Evolutionary conservation across 352 stramenopile species (phyloP).

Genomic region (Plasmopara muralis): DNA sequence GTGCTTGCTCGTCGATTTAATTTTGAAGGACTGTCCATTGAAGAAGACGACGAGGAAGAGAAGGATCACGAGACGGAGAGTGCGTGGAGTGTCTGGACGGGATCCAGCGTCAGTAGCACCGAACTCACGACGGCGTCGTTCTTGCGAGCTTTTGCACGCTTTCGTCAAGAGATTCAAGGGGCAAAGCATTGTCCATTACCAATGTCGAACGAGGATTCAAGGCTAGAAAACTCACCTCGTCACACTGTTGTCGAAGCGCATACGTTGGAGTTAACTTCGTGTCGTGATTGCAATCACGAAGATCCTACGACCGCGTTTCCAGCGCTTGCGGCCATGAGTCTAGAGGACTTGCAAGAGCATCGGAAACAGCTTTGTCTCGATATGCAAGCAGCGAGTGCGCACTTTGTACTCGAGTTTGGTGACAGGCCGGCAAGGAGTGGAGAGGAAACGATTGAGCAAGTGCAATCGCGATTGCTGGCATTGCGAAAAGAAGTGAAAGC

Average conservation of each 20-base stretch:
- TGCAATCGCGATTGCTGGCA: no score
- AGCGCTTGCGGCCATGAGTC: slow-evolving; percentile 8
- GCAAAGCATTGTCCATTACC: neutral
- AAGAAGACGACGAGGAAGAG: slow-evolving; percentile 34
- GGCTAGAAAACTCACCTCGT: slow-evolving; percentile 3
- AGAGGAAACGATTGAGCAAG: no score
- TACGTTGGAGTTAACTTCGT: no score
- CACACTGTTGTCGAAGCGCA: neutral
- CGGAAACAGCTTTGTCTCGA: slow-evolving; percentile 46
- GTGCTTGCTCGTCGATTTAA: slow-evolving; percentile 53
- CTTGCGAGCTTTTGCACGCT: slow-evolving; percentile 39
- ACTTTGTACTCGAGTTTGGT: slow-evolving; percentile 34
- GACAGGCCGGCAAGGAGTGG: no score
- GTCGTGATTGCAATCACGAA: no score
- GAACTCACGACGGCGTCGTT: slow-evolving; percentile 58
- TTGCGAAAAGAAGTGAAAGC: no score
- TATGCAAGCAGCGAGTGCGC: slow-evolving; percentile 44
- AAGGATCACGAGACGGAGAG: slow-evolving; percentile 28
- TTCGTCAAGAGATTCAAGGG: slow-evolving; percentile 31
- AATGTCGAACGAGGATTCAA: neutral
- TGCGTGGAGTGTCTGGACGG: slow-evolving; percentile 41
- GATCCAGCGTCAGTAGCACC: slow-evolving; percentile 41
- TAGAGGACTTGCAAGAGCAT: slow-evolving; percentile 23
- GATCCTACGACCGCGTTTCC: slow-evolving; percentile 1
- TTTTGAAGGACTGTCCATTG: slow-evolving; percentile 49